Base-by-base conservation (phyloP, 2,329 filamentous ascomycete genomes). In the Rosellinia necatrix region DNA sequence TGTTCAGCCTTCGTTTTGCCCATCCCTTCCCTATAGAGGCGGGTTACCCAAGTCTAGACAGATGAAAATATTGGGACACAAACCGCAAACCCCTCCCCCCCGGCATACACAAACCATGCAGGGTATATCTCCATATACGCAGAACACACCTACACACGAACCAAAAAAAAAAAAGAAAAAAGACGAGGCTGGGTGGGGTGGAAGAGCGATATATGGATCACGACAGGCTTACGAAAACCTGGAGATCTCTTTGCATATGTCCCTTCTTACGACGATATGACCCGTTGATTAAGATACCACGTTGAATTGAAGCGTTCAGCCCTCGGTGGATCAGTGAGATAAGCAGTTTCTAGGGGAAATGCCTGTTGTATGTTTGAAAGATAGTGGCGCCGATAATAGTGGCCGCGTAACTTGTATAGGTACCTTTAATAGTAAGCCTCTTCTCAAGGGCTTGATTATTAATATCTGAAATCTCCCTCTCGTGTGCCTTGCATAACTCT, bases 11-110 rank as follows among this genome's bases (percentile, higher is more conserved):
- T 48, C 41, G 22, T 30, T 51, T 57, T 22, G 17, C 24, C 38
- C 27, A 24, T 47, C 34, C 30, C 46, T 53, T 60, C 46, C 55
- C 41, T 61, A 65, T 64, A 65, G 61, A 66, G 55, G 58, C 29
- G 56, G 51, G 61, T 34, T 24, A 49, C 54, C 49, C 52, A 48
- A 60, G 59, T 49, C 51, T 43, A 55, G 44, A 52, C 37, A 35
- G 24, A 50, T 21, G 25, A 27, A 30, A 19, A 48, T 3, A 58
- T 8, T 19, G 22, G 17, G 34, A 49, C 40, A 49, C 46, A 49
- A 38, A 56, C 46, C 27, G 34, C 19, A 24, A 25, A n/a, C n/a
- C n/a, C 24, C 29, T 13, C 25, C 22, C 15, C 38, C n/a, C n/a
- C n/a, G n/a, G n/a, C 24, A 37, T 49, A 41, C 49, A 42, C 43